A percentile compares a stretch with the other conserved stretches of the same genome.
These are phyloP conservation scores for Silene uniflora DNA, from an alignment of 148 eudicot species.

Conservation along the genomic window DNA sequence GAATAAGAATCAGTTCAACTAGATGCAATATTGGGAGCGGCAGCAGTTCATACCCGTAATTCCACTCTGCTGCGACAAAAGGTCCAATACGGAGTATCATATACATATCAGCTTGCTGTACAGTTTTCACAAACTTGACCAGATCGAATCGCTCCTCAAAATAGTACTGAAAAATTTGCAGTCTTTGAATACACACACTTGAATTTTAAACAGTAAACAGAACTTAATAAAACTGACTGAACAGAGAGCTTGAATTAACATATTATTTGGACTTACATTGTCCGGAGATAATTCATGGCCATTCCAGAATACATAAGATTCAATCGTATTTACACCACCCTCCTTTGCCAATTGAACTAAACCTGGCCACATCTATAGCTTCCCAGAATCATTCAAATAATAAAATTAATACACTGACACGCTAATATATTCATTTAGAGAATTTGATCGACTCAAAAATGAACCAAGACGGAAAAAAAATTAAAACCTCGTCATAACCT, in stretches of 20 bases:
- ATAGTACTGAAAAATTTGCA: slow-evolving; percentile 50
- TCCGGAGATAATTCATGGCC: slow-evolving; percentile 92
- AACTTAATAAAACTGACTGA: background rate
- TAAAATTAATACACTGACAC: slow-evolving; percentile 10
- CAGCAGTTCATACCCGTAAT: slow-evolving; percentile 60
- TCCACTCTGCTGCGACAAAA: slow-evolving; percentile 98
- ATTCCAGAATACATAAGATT: slow-evolving; percentile 95
- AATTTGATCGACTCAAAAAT: background rate
- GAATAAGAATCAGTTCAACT: background rate
- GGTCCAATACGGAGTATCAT: slow-evolving; percentile 97
- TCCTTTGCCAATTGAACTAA: slow-evolving; percentile 79
- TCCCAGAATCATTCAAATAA: slow-evolving; percentile 6
- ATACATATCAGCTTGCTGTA: slow-evolving; percentile 83
- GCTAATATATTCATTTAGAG: background rate
- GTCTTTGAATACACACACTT: slow-evolving; percentile 3
- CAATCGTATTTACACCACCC: slow-evolving; percentile 89
- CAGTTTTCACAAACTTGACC: slow-evolving; percentile 80
- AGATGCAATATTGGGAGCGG: background rate
- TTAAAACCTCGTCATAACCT: no score
- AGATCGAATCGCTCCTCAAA: slow-evolving; percentile 87
- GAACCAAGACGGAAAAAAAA: no score
- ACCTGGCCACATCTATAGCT: slow-evolving; percentile 92
- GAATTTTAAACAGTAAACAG: background rate
- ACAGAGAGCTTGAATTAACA: slow-evolving; percentile 10
- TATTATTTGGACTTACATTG: slow-evolving; percentile 49